These are phyloP conservation scores for Periconia sp. DNA, from an alignment of 2,329 filamentous ascomycete species.

Conservation along the genomic window DNA sequence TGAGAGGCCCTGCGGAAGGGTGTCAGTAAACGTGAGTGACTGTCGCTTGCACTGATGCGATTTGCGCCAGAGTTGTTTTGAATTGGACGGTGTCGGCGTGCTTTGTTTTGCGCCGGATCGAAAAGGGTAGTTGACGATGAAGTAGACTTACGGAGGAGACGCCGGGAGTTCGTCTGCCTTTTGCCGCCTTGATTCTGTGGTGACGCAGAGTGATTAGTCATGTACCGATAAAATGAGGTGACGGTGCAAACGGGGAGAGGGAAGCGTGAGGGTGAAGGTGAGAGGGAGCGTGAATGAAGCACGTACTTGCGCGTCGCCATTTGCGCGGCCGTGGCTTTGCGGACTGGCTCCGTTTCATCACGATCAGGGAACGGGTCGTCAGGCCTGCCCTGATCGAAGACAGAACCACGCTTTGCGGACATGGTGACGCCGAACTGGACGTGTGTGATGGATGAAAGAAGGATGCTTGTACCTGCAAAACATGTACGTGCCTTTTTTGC, in stretches of 20 bases:
- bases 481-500: background rate
- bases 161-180: slow-evolving; percentile 18
- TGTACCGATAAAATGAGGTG: background rate
- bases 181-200: slow-evolving; percentile 6
- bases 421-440: slow-evolving; percentile 19
- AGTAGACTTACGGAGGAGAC: slow-evolving; percentile 29
- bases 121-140: background rate
- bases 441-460: slow-evolving; percentile 8
- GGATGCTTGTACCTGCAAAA: background rate
- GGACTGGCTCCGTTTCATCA: slow-evolving; percentile 46
- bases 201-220: background rate
- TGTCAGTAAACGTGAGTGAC: slow-evolving; percentile 19
- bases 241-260: slow-evolving; percentile 19
- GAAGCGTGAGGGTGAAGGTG: background rate
- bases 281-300: slow-evolving; percentile 7
- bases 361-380: slow-evolving; percentile 31
- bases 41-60: slow-evolving; percentile 4
- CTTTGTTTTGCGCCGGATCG: background rate
- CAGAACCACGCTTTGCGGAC: slow-evolving; percentile 30
- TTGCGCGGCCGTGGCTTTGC: slow-evolving; percentile 57
- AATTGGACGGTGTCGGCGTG: background rate
- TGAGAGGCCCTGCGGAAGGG: slow-evolving; percentile 13
- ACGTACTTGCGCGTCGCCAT: slow-evolving; percentile 59
- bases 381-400: slow-evolving; percentile 31
- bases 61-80: background rate